Percentiles rank a stretch among this genome's conserved stretches.
Conservation (phyloP, 2,329 filamentous ascomycete species). For the Xylariaceae sp. region DNA sequence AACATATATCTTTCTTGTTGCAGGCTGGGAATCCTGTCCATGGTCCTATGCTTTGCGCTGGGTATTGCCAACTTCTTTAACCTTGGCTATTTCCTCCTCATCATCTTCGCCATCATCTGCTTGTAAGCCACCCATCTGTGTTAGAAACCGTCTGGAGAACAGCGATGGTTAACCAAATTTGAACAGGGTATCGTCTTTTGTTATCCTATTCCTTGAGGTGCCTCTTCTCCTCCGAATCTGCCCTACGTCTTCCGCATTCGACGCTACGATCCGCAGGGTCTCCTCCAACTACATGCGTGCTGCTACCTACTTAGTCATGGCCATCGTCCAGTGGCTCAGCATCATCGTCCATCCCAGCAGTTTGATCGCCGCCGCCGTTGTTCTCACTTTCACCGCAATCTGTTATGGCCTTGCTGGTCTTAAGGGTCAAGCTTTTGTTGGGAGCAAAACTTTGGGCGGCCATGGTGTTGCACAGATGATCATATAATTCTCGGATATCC, state of each 20-base stretch:
- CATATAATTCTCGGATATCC: conserved; percentile 62
- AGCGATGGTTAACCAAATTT: not conserved
- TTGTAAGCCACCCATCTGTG: conserved; percentile 52
- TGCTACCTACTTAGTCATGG: conserved; percentile 83
- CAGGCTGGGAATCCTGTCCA: conserved; percentile 73
- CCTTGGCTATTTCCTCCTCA: conserved; percentile 51
- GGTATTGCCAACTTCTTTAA: conserved; percentile 73
- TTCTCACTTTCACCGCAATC: conserved; percentile 75
- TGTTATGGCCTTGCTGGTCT: conserved; percentile 84
- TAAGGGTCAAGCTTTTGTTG: conserved; percentile 85
- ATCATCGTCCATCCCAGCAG: conserved; percentile 69
- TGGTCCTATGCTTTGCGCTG: conserved; percentile 73
- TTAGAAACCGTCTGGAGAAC: not conserved
- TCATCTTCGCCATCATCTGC: conserved; percentile 60
- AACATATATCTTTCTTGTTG: conserved; percentile 22
- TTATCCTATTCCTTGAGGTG: conserved; percentile 87
- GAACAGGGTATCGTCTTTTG: conserved; percentile 69
- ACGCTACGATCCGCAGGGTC: conserved; percentile 86
- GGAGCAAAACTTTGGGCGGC: conserved; percentile 95
- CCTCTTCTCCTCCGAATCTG: conserved; percentile 96
- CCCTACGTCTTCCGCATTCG: conserved; percentile 90
- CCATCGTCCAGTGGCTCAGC: conserved; percentile 83
- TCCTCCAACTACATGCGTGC: conserved; percentile 98
- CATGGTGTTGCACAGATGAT: conserved; percentile 98
- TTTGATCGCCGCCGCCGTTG: conserved; percentile 84